Conservation (phyloP, 306 rosid species). For the Sophora flavescens region DNA sequence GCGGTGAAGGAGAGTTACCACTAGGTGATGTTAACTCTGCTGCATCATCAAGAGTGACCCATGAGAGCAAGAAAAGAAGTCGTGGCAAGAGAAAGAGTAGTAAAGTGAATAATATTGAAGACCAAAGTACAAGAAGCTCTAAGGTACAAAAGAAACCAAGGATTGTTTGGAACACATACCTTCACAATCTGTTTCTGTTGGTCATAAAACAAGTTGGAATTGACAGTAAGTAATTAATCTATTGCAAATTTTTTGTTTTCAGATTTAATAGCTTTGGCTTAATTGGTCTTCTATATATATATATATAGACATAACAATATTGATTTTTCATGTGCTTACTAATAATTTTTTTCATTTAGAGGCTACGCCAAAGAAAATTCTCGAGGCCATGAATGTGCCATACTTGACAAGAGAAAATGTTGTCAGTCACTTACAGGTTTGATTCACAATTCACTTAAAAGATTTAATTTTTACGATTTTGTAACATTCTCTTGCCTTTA, state of each 20-base stretch:
- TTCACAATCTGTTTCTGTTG: constrained; percentile 66
- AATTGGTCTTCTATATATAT: neutral
- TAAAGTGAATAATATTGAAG: no score
- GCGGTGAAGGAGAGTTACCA: constrained; percentile 4
- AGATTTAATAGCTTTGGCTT: neutral
- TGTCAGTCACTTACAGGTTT: constrained; percentile 81
- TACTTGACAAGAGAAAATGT: constrained; percentile 69
- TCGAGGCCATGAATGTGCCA: constrained; percentile 69
- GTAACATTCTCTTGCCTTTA: no score
- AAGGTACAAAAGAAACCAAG: constrained; percentile 55
- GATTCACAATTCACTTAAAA: neutral
- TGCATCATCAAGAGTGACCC: neutral
- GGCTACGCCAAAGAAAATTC: constrained; percentile 70
- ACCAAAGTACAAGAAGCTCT: neutral
- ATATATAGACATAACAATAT: neutral
- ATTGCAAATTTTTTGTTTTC: neutral
- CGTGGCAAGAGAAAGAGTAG: constrained; percentile 34
- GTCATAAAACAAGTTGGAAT: constrained; percentile 66
- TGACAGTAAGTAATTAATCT: constrained; percentile 60
- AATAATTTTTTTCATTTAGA: constrained; percentile 44
- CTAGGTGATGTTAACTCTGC: neutral
- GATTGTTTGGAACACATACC: constrained; percentile 68
- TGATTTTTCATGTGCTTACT: neutral
- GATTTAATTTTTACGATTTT: neutral
- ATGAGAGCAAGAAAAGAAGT: constrained; percentile 4